Evolutionary conservation across 1,284 basidiomycete species (phyloP), one percentile per base, ranked within the genome.

Genomic region (Rhodotorula sp.): DNA sequence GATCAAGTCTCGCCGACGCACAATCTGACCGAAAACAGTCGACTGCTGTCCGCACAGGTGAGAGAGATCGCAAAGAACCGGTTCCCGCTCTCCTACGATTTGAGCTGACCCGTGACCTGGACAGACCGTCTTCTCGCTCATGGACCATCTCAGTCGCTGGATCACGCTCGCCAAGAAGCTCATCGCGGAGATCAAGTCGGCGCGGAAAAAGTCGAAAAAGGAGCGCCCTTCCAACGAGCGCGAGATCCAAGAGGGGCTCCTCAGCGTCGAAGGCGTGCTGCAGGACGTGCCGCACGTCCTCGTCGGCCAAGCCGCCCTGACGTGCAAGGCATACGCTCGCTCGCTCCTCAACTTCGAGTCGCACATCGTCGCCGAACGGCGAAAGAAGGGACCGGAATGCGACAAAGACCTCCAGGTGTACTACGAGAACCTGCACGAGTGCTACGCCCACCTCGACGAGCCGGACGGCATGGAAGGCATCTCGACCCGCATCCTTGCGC

Each of bases 401-500:
- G 81, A 83, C 61, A 82, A 82, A 21, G 60, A 69, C 31, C 83
- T 94, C 2, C 88, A 93, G 65, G 84, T 83, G 1, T 90, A 93
- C 80, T 98, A 93, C 79, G 97, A 99, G 79, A 87, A 89, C 47
- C 84, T 99, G 52, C 97, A 99, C 79, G 89, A 97, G 80, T 97
- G 99, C 74, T 99, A 99, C 81, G 91, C 97, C 20, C 87, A 92
- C 69, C 85, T 99, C 6, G 95, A 99, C 80, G 95, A 99, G 80
- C 97, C 97, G 0, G 97, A 99, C 82, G 97, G 97, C 18, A 99
- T 99, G 97, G 95, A 98, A 82, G 97, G 97, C 0, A 87, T 99
- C 39, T 97, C 97, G 0, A 90, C 91, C 1, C 84, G 90, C 72
- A 92, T 99, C 69, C 84, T 97, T 20, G 88, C 91, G 0, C 97